Evolutionary conservation across 768 basidiomycete species (phyloP), one percentile per base, ranked within the genome.

Genomic region (Pulveroboletus sp.): DNA sequence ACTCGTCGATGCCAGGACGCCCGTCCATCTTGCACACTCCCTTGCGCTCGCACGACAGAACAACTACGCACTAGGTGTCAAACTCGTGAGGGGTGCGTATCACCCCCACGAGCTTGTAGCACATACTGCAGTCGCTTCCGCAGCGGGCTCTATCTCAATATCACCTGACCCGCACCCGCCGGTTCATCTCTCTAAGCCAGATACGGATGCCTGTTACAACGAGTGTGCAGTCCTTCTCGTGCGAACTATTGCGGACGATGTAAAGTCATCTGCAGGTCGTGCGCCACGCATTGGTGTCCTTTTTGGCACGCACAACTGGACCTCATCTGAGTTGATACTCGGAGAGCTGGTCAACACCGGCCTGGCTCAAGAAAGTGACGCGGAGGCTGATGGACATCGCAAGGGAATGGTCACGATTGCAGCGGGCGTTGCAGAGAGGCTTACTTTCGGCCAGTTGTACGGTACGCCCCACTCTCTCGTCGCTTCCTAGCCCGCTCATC

Each of bases 41-140:
- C 70, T 94, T 39, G 69, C 68, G 12, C 85, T 89, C 44, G 87
- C 93, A 4, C 73, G 78, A 53, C 65, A 64, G 44, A 73, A 83
- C 54, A 74, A 79, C 33, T 95, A 89, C 62, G 75, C 86, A 0
- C 76, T 95, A 0, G 93, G 93, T 9, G 82, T 92, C 48, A 97
- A 96, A 68, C 85, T 97, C 42, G 93, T 96, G 28, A 82, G 93
- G 21, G 93, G 93, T 0, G 93, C 93, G 3, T 97, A 97, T 67
- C 90, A 93, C 60, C 75, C 81, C 0, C 79, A 87, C 50, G 93
- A 96, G 61, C 54, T 78, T 26, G 70, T 75, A 5, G 81, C 81
- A 2, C 76, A 64, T 32, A 33, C 51, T 9, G 41, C 56, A 10
- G 31, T 47, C 9, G n/a, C n/a, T n/a, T n/a, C n/a, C n/a, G 18